Conservation (phyloP, 2,329 filamentous ascomycete genomes). For the Pseudogymnoascus destructans region DNA sequence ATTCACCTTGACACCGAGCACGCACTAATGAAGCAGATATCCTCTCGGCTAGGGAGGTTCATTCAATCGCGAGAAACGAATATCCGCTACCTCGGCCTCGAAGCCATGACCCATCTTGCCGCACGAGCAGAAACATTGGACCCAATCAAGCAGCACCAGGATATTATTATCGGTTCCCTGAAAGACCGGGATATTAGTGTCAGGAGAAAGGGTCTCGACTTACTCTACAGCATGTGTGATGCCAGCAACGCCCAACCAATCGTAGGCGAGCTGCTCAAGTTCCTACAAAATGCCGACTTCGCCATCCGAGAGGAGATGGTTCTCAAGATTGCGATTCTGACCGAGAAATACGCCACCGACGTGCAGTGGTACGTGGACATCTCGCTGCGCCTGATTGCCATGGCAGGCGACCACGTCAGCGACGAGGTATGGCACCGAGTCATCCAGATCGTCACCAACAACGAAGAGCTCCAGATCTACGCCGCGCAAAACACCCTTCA, state of each 20-base stretch:
- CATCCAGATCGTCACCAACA: constrained; percentile 98
- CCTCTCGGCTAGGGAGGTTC: constrained; percentile 78
- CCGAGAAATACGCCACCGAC: constrained; percentile 96
- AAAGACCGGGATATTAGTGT: constrained; percentile 96
- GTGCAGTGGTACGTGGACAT: constrained; percentile 99
- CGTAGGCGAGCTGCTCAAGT: constrained; percentile 84
- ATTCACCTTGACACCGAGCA: constrained; percentile 96
- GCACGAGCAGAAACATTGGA: constrained; percentile 87
- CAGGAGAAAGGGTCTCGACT: constrained; percentile 82
- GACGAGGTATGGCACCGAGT: constrained; percentile 99
- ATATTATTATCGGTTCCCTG: constrained; percentile 85
- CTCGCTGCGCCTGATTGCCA: constrained; percentile 81
- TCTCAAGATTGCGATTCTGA: constrained; percentile 93
- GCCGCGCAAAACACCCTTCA: constrained; percentile 86
- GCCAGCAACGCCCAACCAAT: constrained; percentile 86
- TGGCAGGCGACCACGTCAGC: constrained; percentile 96
- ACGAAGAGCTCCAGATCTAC: constrained; percentile 94
- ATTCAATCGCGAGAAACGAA: constrained; percentile 96
- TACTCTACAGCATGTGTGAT: constrained; percentile 99
- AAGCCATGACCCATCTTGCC: constrained; percentile 96
- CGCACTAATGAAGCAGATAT: constrained; percentile 91
- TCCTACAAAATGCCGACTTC: constrained; percentile 92
- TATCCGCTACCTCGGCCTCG: constrained; percentile 85
- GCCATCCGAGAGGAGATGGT: constrained; percentile 99
- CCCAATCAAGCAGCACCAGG: constrained; percentile 95